Percentiles rank a stretch among this genome's conserved stretches.
These are phyloP conservation scores for Sporothrix mexicana DNA, from an alignment of 2,329 filamentous ascomycete species.

Conservation along the genomic window DNA sequence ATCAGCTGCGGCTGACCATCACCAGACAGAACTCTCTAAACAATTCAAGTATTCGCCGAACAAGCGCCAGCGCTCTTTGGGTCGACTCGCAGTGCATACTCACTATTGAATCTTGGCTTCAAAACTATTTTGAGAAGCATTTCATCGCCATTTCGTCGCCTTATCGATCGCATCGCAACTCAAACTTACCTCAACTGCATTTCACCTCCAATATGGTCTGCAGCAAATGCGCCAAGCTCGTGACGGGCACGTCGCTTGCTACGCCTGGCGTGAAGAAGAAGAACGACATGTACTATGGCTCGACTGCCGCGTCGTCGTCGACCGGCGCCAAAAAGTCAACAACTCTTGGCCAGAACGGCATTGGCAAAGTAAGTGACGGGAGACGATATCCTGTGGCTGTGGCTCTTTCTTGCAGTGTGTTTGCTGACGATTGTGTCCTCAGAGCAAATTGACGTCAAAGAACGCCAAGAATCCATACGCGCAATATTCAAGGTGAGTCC, in stretches of 20 bases:
- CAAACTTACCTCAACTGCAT: neutral
- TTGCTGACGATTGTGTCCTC: neutral
- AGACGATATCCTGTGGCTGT: neutral
- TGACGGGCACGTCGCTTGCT: slow-evolving; percentile 64
- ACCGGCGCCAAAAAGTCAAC: slow-evolving; percentile 53
- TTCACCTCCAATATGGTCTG: slow-evolving; percentile 55
- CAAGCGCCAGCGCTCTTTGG: too few relatives aligned
- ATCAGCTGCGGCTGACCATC: neutral
- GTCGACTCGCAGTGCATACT: too few relatives aligned
- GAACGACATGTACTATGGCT: slow-evolving; percentile 70
- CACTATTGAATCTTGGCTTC: too few relatives aligned
- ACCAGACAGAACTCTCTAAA: neutral
- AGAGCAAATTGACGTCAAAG: slow-evolving; percentile 70
- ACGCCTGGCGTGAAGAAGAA: slow-evolving; percentile 71
- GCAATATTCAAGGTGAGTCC: slow-evolving; percentile 57
- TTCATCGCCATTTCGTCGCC: too few relatives aligned
- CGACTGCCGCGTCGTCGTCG: slow-evolving; percentile 54
- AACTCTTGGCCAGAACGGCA: slow-evolving; percentile 62
- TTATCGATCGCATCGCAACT: neutral
- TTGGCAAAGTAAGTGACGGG: slow-evolving; percentile 57
- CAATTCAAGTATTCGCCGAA: too few relatives aligned
- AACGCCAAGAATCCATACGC: slow-evolving; percentile 70
- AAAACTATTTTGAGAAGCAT: too few relatives aligned
- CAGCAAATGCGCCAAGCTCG: slow-evolving; percentile 66
- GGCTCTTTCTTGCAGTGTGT: neutral